Percentiles rank a stretch among this genome's conserved stretches.
Conservation (phyloP, 768 basidiomycete species). For the Termitomyces sp. region DNA sequence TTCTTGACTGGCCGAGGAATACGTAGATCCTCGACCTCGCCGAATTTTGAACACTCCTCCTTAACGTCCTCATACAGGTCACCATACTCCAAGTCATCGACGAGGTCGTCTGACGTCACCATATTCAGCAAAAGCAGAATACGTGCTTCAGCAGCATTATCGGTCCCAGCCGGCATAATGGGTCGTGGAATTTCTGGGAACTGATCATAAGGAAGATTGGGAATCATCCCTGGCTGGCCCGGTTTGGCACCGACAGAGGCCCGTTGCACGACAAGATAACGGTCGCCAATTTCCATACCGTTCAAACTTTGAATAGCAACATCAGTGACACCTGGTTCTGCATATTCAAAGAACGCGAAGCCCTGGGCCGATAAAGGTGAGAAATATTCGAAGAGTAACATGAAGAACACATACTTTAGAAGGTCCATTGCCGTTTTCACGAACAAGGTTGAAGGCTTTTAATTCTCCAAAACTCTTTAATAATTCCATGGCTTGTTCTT, state of each 20-base stretch:
- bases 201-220: slow-evolving; percentile 70
- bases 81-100: slow-evolving; percentile 86
- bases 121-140: slow-evolving; percentile 98
- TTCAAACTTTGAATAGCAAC: slow-evolving; percentile 94
- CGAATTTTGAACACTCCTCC: slow-evolving; percentile 81
- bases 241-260: slow-evolving; percentile 91
- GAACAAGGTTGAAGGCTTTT: slow-evolving; percentile 95
- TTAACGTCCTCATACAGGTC: slow-evolving; percentile 95
- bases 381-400: not conserved
- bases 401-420: slow-evolving; percentile 59
- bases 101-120: slow-evolving; percentile 90
- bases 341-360: slow-evolving; percentile 99
- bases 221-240: slow-evolving; percentile 55
- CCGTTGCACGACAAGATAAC: slow-evolving; percentile 92
- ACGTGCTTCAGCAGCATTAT: slow-evolving; percentile 57
- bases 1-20: slow-evolving; percentile 88
- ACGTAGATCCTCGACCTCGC: slow-evolving; percentile 75
- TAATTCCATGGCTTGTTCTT: slow-evolving; percentile 97
- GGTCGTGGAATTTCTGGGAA: slow-evolving; percentile 83
- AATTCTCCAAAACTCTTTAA: slow-evolving; percentile 97
- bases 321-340: slow-evolving; percentile 83
- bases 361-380: slow-evolving; percentile 47
- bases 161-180: slow-evolving; percentile 77
- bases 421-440: slow-evolving; percentile 82
- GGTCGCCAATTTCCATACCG: slow-evolving; percentile 97